Percentiles rank a stretch among this genome's conserved stretches.
Conservation (phyloP, 306 rosid genomes). For the Delonix regia region DNA sequence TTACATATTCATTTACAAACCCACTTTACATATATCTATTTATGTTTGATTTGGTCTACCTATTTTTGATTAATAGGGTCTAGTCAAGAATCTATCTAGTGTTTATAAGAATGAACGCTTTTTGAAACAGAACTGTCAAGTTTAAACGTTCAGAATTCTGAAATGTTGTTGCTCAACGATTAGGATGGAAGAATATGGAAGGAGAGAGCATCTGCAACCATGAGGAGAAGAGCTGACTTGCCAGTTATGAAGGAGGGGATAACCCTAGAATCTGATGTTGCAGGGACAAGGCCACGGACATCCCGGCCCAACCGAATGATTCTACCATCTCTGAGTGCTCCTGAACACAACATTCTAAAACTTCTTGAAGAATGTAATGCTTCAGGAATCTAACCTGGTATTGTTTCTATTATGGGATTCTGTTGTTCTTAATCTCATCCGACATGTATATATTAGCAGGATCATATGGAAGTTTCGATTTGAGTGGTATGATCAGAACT, state of each 20-base stretch:
- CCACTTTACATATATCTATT: not conserved
- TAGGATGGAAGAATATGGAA: slow-evolving; percentile 98
- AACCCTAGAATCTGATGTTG: slow-evolving; percentile 50
- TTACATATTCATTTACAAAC: too few relatives aligned
- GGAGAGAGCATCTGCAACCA: slow-evolving; percentile 77
- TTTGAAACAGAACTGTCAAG: not conserved
- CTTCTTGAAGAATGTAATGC: slow-evolving; percentile 89
- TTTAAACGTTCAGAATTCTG: slow-evolving; percentile 21
- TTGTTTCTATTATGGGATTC: slow-evolving; percentile 36
- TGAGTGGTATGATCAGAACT: not conserved
- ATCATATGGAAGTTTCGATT: slow-evolving; percentile 32
- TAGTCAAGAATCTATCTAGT: not conserved
- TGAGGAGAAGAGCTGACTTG: slow-evolving; percentile 68
- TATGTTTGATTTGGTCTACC: not conserved
- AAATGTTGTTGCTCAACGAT: slow-evolving; percentile 30
- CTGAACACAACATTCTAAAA: slow-evolving; percentile 76
- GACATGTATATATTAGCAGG: slow-evolving; percentile 18
- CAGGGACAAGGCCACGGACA: slow-evolving; percentile 48
- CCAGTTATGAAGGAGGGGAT: slow-evolving; percentile 82
- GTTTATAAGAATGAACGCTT: not conserved
- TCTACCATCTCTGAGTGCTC: slow-evolving; percentile 92
- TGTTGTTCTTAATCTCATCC: not conserved
- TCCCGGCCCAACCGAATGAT: slow-evolving; percentile 61
- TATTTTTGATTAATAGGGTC: too few relatives aligned
- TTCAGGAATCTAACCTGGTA: slow-evolving; percentile 65